Percentiles rank a stretch among this genome's conserved stretches.
Evolutionary conservation across 495 filamentous ascomycete species (phyloP).

Genomic region (Sordaria brevicollis): DNA sequence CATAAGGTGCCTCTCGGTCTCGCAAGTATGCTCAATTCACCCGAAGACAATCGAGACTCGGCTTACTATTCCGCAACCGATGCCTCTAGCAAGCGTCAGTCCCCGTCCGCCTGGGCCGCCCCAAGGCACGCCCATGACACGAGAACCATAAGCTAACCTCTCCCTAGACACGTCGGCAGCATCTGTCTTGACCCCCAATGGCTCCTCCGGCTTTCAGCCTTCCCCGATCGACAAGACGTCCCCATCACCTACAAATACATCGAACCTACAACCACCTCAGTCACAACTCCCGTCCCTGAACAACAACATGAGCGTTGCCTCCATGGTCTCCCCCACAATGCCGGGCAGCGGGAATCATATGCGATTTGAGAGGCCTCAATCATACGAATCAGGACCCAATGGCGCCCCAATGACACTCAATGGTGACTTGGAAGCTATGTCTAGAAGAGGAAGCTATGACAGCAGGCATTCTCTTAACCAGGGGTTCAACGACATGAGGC

Average conservation of each 20-base stretch:
- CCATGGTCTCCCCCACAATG: constrained; percentile 45
- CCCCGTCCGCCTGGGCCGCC: not conserved
- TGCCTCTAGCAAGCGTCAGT: constrained; percentile 45
- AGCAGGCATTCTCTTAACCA: constrained; percentile 53
- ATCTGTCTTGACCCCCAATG: constrained; percentile 29
- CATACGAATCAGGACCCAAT: constrained; percentile 30
- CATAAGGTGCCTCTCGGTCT: constrained; percentile 41
- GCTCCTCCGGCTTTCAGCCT: constrained; percentile 27
- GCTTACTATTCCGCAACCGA: constrained; percentile 46
- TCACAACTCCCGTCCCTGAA: constrained; percentile 36
- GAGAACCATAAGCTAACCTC: not conserved
- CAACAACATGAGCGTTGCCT: constrained; percentile 44
- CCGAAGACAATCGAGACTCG: constrained; percentile 43
- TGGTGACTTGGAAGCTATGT: constrained; percentile 27
- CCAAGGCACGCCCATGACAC: not conserved
- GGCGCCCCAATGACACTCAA: constrained; percentile 16
- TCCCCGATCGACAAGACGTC: constrained; percentile 38
- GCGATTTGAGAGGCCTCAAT: constrained; percentile 36
- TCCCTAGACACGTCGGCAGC: constrained; percentile 39
- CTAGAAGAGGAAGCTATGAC: constrained; percentile 69
- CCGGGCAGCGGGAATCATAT: constrained; percentile 24
- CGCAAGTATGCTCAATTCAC: constrained; percentile 38
- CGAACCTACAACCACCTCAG: constrained; percentile 27
- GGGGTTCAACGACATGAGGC: constrained; percentile 55
- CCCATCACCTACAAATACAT: constrained; percentile 37